phyloP scores from a whole-genome alignment of 225 moss, liverwort and hornwort species.

The Takakia lepidozioides region DNA sequence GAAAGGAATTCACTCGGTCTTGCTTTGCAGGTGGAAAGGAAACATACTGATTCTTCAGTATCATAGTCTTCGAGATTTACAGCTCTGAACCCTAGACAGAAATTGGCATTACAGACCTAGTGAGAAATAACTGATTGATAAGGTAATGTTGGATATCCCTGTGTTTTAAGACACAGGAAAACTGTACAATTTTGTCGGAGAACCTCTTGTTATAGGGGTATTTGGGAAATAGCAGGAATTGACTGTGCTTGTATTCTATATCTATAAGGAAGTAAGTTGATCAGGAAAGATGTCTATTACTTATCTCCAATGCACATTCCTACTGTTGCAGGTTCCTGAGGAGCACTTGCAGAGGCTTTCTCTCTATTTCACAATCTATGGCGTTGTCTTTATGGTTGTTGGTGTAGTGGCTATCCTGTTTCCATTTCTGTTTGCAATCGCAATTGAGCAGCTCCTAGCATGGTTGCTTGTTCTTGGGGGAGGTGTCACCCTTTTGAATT shows the following conservation, averaged over 20 bases:
- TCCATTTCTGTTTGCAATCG: constrained; percentile 46
- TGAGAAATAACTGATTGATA: no score
- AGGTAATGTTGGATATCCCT: no score
- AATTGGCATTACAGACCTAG: no score
- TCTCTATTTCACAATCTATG: constrained; percentile 64
- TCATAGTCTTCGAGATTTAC: no score
- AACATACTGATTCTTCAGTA: no score
- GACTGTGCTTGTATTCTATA: not conserved
- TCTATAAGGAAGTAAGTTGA: not conserved
- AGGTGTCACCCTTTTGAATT: constrained; percentile 60
- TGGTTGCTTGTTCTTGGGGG: constrained; percentile 73
- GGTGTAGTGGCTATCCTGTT: constrained; percentile 45
- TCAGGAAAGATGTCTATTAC: not conserved
- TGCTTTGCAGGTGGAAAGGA: no score
- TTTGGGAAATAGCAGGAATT: not conserved
- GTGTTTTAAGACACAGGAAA: no score
- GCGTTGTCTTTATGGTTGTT: constrained; percentile 38
- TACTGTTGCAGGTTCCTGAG: constrained; percentile 30
- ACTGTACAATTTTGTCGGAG: not conserved
- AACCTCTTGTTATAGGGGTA: not conserved
- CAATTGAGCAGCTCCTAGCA: constrained; percentile 40
- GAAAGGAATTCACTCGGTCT: no score
- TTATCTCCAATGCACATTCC: not conserved
- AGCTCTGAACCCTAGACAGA: no score
- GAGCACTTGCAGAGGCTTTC: constrained; percentile 60